These are phyloP conservation scores for Fusarium armeniacum DNA, from an alignment of 2,329 filamentous ascomycete species.

Conservation along the genomic window DNA sequence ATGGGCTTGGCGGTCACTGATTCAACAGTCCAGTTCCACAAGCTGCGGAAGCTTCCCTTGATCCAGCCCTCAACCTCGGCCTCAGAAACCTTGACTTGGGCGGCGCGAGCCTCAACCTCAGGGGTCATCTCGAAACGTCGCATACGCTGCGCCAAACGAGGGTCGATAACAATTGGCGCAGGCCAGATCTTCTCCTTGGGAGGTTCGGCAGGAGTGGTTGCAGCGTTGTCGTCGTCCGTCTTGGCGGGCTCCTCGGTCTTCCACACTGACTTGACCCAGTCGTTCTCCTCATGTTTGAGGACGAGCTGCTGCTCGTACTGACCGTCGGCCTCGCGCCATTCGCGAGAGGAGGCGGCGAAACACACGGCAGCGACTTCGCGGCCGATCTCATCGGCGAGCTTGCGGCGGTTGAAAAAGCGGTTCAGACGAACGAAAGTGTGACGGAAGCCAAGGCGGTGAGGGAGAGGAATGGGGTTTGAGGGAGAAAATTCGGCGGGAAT, in stretches of 20 bases:
- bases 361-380: conserved; percentile 89
- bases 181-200: conserved; percentile 81
- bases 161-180: conserved; percentile 80
- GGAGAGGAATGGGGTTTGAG: conserved; percentile 79
- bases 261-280: conserved; percentile 87
- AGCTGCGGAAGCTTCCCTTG: conserved; percentile 69
- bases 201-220: conserved; percentile 53
- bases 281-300: conserved; percentile 78
- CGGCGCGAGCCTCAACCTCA: conserved; percentile 78
- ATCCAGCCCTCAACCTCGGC: conserved; percentile 79
- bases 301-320: conserved; percentile 63
- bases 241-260: conserved; percentile 64
- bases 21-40: conserved; percentile 66
- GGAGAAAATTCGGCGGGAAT: conserved; percentile 81
- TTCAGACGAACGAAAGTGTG: conserved; percentile 89
- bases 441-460: conserved; percentile 91
- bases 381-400: conserved; percentile 89
- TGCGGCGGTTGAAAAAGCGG: conserved; percentile 87
- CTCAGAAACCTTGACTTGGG: conserved; percentile 72
- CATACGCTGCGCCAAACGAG: conserved; percentile 83
- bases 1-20: conserved; percentile 59
- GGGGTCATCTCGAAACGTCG: conserved; percentile 77
- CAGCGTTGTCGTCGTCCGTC: conserved; percentile 60
- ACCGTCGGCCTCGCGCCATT: conserved; percentile 62
- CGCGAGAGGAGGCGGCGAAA: conserved; percentile 70